Base-by-base conservation (phyloP, 805 yeast species). In the Ogataea thermomethanolica region DNA sequence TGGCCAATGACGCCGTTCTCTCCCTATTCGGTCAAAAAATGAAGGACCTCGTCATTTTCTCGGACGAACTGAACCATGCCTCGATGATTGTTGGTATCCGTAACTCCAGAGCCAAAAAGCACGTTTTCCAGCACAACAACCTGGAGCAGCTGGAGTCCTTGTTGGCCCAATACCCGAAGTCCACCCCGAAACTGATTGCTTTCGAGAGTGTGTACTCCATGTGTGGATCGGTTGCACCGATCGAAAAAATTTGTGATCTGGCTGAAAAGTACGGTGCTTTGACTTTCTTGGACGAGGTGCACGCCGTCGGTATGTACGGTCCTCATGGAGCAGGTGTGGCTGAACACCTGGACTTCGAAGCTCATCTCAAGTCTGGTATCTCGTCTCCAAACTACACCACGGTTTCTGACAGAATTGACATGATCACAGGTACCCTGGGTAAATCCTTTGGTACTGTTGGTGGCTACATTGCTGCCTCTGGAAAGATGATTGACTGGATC, bases 281-380 rank as follows among this genome's bases (percentile, higher is more conserved):
- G 55, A 93, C 99, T 23, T 93, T 93, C 66, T 72, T 93, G 62
- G 99, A 93, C 64, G 99, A 93, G 66, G 99, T 93, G 27, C 99
- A 93, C 59, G 98, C 99, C 25, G 98, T 93, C 33, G 99, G 99
- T 41, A 77, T 93, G 82, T 93, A 93, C 61, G 99, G 99, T 56
- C 98, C 99, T 45, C 96, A 86, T 56, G 99, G 99, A 60, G 99
- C 96, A 25, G 99, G 99, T 69, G 98, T 93, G 40, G 96, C 98
- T 34, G 99, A 93, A 66, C 99, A 93, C 63, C 72, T 84, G 56
- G 87, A 93, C 66, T 93, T 89, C 54, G 86, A 86, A 33, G 79
- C 81, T 40, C 95, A 91, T 61, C 77, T 86, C 58, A 61, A 69
- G 43, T 64, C 80, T 11, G 93, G 93, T 50, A 68, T 79, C 51